A percentile compares a stretch with the other conserved stretches of the same genome.
Evolutionary conservation across 176 grass and related monocot species (phyloP).

Genomic region (Hyparrhenia diplandra): DNA sequence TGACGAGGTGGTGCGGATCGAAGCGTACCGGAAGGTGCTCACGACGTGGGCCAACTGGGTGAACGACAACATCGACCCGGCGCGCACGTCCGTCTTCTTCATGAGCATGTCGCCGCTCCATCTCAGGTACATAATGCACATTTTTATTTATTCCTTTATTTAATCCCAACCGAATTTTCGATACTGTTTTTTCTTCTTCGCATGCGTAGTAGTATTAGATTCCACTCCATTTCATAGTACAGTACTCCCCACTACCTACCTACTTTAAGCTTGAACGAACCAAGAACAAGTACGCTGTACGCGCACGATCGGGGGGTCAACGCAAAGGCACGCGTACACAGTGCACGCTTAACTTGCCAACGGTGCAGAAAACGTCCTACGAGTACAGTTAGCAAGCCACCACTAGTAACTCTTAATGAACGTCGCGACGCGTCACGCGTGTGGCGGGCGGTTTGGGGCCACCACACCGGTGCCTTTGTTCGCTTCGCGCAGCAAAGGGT

Average conservation of each 20-base stretch:
- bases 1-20: constrained; percentile 57
- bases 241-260: neutral
- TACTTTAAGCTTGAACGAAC: neutral
- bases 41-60: constrained; percentile 80
- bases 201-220: neutral
- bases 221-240: neutral
- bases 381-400: neutral
- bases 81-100: constrained; percentile 78
- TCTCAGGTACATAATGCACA: constrained; percentile 35
- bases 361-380: neutral
- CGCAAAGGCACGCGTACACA: neutral
- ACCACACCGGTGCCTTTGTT: too few species aligned
- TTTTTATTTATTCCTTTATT: neutral
- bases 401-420: neutral
- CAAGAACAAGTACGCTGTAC: neutral
- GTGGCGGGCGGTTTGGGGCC: too few species aligned
- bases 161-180: neutral
- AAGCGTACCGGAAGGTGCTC: constrained; percentile 63
- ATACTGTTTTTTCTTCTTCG: neutral
- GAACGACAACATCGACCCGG: constrained; percentile 72
- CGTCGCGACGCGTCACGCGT: neutral
- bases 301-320: neutral
- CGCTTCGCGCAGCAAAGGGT: neutral
- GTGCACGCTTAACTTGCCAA: neutral
- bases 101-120: constrained; percentile 96